phyloP scores from a whole-genome alignment of 2,329 filamentous ascomycete genomes.

The Arthrinium puccinioides region DNA sequence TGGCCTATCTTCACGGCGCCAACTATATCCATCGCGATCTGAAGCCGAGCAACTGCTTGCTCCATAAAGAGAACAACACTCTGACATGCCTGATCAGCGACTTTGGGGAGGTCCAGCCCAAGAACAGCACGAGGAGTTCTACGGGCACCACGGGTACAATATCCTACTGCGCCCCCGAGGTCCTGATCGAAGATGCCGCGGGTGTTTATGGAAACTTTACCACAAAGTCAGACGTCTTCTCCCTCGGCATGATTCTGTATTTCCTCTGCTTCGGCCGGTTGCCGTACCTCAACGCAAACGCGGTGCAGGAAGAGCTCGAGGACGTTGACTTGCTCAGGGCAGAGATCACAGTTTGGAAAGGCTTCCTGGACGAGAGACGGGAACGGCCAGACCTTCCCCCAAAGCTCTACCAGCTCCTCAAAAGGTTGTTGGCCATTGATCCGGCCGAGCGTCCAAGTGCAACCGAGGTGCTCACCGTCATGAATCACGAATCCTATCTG shows the following conservation, averaged over 20 bases:
- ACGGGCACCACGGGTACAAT: conserved; percentile 94
- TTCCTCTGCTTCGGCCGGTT: conserved; percentile 93
- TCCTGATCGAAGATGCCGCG: conserved; percentile 60
- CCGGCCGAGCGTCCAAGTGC: conserved; percentile 74
- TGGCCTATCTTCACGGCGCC: conserved; percentile 82
- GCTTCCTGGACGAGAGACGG: conserved; percentile 71
- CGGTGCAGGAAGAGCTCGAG: conserved; percentile 83
- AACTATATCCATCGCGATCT: conserved; percentile 95
- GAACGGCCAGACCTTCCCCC: conserved; percentile 77
- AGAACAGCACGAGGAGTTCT: conserved; percentile 74
- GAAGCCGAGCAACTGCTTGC: conserved; percentile 90
- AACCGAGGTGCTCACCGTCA: conserved; percentile 72
- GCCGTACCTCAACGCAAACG: conserved; percentile 78
- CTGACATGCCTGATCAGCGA: conserved; percentile 87
- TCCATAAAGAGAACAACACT: conserved; percentile 68
- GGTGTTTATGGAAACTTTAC: conserved; percentile 89
- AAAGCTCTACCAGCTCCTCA: conserved; percentile 78
- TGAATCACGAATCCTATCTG: conserved; percentile 59
- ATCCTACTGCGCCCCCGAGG: conserved; percentile 95
- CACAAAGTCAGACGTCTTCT: conserved; percentile 97
- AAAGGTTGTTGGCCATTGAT: conserved; percentile 70
- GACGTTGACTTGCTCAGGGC: conserved; percentile 77
- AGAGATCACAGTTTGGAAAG: conserved; percentile 82
- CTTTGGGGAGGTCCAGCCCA: conserved; percentile 91
- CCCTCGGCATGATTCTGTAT: conserved; percentile 94